Conservation (phyloP, 2,329 filamentous ascomycete genomes). For the Nannizziopsis barbatae region DNA sequence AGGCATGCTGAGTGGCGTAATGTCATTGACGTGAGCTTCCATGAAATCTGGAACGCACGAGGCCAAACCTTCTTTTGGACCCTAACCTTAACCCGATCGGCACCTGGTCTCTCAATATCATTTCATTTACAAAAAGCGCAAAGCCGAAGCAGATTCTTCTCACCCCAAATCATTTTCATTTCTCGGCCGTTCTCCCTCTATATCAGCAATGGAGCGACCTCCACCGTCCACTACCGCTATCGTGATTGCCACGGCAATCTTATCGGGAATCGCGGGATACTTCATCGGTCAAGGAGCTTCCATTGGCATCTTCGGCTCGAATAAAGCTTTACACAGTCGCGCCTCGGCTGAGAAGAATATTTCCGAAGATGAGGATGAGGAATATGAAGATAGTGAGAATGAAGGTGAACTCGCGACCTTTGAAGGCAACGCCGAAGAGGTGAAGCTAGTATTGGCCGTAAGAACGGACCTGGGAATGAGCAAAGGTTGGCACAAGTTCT, state of each 20-base stretch:
- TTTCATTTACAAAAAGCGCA: no score
- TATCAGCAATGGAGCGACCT: constrained; percentile 24
- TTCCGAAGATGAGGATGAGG: constrained; percentile 25
- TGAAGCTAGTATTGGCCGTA: constrained; percentile 87
- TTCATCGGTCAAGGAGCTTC: constrained; percentile 54
- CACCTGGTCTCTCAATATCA: background rate
- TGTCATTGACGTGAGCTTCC: background rate
- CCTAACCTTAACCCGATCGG: background rate
- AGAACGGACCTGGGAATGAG: constrained; percentile 94
- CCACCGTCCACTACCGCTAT: constrained; percentile 48
- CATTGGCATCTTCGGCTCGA: constrained; percentile 62
- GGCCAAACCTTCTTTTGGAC: constrained; percentile 2
- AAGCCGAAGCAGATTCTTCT: no score
- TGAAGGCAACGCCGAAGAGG: constrained; percentile 59
- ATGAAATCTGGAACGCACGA: no score
- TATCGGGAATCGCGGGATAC: constrained; percentile 67
- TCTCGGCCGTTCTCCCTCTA: constrained; percentile 1
- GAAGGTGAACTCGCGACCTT: constrained; percentile 39
- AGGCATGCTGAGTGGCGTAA: background rate
- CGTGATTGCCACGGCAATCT: constrained; percentile 60
- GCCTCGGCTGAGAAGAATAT: constrained; percentile 29
- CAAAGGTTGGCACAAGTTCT: constrained; percentile 53
- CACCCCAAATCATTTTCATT: no score
- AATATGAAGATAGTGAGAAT: constrained; percentile 58
- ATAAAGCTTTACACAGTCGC: constrained; percentile 22